These are phyloP conservation scores for Achaetomiella virescens DNA, from an alignment of 495 filamentous ascomycete genomes.

Conservation along the genomic window DNA sequence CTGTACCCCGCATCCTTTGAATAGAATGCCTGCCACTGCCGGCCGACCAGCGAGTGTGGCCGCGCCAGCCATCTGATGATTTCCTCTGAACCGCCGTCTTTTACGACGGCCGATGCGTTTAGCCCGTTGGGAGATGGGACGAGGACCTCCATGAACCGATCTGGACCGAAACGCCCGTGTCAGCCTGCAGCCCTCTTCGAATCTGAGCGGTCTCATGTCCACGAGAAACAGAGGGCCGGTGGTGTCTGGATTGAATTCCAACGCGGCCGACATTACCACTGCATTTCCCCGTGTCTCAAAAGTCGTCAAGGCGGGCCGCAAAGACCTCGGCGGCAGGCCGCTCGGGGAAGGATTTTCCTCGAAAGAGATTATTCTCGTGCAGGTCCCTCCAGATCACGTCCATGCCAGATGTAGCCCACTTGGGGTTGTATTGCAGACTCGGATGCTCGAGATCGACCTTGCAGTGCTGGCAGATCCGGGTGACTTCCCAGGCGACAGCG, in stretches of 20 bases:
- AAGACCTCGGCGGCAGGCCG: conserved; percentile 29
- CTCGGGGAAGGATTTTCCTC: conserved; percentile 38
- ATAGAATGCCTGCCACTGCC: conserved; percentile 43
- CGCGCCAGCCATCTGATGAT: conserved; percentile 38
- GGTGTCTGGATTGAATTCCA: conserved; percentile 29
- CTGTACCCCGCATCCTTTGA: conserved; percentile 34
- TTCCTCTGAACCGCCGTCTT: conserved; percentile 24
- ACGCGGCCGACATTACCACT: conserved; percentile 32
- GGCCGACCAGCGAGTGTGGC: conserved; percentile 36
- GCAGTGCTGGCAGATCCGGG: conserved; percentile 39
- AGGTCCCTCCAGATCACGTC: conserved; percentile 32
- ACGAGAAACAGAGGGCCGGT: conserved; percentile 33
- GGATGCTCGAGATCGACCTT: conserved; percentile 29
- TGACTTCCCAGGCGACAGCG: conserved; percentile 42
- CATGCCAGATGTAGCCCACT: conserved; percentile 28
- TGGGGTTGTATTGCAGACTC: conserved; percentile 31
- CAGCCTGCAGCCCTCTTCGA: conserved; percentile 39
- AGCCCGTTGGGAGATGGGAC: conserved; percentile 28
- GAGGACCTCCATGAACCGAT: conserved; percentile 42
- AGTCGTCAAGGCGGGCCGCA: conserved; percentile 29
- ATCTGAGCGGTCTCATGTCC: conserved; percentile 32
- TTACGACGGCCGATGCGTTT: conserved; percentile 17
- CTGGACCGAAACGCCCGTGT: conserved; percentile 42
- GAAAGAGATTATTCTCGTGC: conserved; percentile 25
- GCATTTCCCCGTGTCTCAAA: conserved; percentile 29